A percentile compares a stretch with the other conserved stretches of the same genome.
Evolutionary conservation across 306 rosid species (phyloP).

Genomic region (Ziziphus jujuba): DNA sequence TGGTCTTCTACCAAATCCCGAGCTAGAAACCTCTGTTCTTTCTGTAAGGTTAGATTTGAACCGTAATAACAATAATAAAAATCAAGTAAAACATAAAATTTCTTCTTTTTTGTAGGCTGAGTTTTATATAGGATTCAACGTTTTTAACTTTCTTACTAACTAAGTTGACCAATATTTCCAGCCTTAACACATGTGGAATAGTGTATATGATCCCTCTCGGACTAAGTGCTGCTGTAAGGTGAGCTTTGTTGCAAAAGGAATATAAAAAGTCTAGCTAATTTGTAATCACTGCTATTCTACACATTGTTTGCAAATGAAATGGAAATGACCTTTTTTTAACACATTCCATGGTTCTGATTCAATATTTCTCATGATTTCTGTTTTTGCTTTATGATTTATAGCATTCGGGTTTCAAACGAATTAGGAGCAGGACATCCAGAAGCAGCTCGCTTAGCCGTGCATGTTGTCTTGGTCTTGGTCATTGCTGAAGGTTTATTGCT

Average conservation of each 20-base stretch:
- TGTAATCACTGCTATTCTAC: no score
- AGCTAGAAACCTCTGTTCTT: conserved; percentile 17
- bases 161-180: not conserved
- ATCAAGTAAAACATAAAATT: no score
- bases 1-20: conserved; percentile 18
- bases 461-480: conserved; percentile 7
- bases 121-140: not conserved
- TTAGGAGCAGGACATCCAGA: conserved; percentile 15
- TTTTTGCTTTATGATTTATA: not conserved
- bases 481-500: conserved; percentile 8
- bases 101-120: not conserved
- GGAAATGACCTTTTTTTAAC: no score
- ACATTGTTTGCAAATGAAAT: no score
- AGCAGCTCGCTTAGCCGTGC: conserved; percentile 7
- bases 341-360: not conserved
- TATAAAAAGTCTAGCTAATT: no score
- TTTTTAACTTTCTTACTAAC: no score
- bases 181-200: conserved; percentile 8
- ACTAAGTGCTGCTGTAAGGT: conserved; percentile 22
- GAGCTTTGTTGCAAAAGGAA: not conserved
- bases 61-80: no score
- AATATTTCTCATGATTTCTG: not conserved
- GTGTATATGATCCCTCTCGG: conserved; percentile 22
- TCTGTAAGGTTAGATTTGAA: conserved; percentile 9
- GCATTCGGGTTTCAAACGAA: conserved; percentile 17